A percentile compares a stretch with the other conserved stretches of the same genome.
Evolutionary conservation across 1,139 yeast genomes (phyloP).

Genomic region (Yamadazyma atmosphaerica): DNA sequence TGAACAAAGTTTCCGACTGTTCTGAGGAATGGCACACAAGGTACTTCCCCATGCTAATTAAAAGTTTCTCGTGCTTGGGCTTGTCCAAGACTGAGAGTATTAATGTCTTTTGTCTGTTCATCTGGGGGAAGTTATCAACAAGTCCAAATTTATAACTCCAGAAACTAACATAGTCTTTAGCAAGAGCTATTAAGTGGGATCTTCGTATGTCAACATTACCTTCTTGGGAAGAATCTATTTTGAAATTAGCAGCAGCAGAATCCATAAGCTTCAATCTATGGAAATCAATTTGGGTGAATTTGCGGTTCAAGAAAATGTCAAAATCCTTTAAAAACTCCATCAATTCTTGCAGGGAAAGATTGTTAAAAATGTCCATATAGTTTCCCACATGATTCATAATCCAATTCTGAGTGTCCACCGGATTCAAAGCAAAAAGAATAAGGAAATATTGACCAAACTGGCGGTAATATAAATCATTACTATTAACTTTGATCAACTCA

Average conservation of each 20-base stretch:
- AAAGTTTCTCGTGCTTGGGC: not conserved
- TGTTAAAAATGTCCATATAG: conserved; percentile 16
- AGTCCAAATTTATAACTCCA: not conserved
- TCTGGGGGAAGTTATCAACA: not conserved
- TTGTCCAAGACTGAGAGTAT: not conserved
- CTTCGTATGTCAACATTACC: not conserved
- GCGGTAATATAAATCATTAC: conserved; percentile 9
- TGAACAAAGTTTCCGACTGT: not conserved
- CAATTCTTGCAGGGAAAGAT: conserved; percentile 16
- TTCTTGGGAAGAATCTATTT: not conserved
- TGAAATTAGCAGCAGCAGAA: not conserved
- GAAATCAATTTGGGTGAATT: conserved; percentile 5
- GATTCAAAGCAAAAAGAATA: conserved; percentile 10
- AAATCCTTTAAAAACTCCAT: conserved; percentile 12
- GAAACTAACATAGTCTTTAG: not conserved
- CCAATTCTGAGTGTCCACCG: conserved; percentile 13
- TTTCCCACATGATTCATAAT: conserved; percentile 10
- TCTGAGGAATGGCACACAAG: not conserved
- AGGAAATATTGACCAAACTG: conserved; percentile 26
- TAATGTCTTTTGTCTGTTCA: conserved; percentile 1
- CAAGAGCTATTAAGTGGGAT: not conserved
- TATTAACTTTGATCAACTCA: not conserved
- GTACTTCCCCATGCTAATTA: not conserved
- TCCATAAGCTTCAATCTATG: not conserved
- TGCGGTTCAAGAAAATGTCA: conserved; percentile 7